Percentiles rank a stretch among this genome's conserved stretches.
Conservation (phyloP, 352 stramenopile genomes). For the Phytophthora nicotianae region DNA sequence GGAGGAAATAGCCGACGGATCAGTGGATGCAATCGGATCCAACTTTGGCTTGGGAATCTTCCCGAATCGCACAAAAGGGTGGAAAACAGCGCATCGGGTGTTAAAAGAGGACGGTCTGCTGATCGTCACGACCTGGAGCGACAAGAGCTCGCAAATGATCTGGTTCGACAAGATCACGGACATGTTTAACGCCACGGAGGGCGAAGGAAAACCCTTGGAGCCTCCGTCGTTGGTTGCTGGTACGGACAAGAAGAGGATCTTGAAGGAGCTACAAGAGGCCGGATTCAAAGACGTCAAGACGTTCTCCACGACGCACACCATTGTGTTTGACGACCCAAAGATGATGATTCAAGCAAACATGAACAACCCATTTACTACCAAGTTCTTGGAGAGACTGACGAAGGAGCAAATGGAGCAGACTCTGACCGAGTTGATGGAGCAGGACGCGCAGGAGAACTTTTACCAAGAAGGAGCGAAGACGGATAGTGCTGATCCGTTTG, state of each 20-base stretch:
- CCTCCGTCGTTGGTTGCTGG: slow-evolving; percentile 11
- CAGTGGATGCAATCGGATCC: slow-evolving; percentile 46
- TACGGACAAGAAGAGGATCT: slow-evolving; percentile 16
- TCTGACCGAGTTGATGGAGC: slow-evolving; percentile 25
- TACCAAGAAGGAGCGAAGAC: slow-evolving; percentile 15
- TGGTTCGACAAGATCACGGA: slow-evolving; percentile 43
- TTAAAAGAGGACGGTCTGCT: slow-evolving; percentile 46
- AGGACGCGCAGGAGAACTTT: slow-evolving; percentile 29
- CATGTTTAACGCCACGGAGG: slow-evolving; percentile 31
- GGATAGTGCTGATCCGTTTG: slow-evolving; percentile 13
- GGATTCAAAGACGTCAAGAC: slow-evolving; percentile 32
- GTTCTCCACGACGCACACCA: slow-evolving; percentile 37
- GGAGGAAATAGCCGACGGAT: slow-evolving; percentile 34
- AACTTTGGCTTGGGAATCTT: slow-evolving; percentile 56
- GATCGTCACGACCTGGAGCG: slow-evolving; percentile 48
- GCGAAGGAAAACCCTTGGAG: slow-evolving; percentile 15
- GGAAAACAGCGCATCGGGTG: slow-evolving; percentile 38
- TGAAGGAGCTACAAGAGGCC: slow-evolving; percentile 30
- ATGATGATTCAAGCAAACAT: slow-evolving; percentile 29
- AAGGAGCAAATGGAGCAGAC: slow-evolving; percentile 28
- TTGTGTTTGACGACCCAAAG: slow-evolving; percentile 39
- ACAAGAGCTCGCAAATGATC: slow-evolving; percentile 40
- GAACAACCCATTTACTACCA: slow-evolving; percentile 32
- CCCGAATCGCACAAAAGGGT: slow-evolving; percentile 38
- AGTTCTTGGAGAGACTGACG: slow-evolving; percentile 37